Percentiles rank a stretch among this genome's conserved stretches.
These are phyloP conservation scores for Nakazawaea ernobii DNA, from an alignment of 805 yeast species.

Conservation along the genomic window DNA sequence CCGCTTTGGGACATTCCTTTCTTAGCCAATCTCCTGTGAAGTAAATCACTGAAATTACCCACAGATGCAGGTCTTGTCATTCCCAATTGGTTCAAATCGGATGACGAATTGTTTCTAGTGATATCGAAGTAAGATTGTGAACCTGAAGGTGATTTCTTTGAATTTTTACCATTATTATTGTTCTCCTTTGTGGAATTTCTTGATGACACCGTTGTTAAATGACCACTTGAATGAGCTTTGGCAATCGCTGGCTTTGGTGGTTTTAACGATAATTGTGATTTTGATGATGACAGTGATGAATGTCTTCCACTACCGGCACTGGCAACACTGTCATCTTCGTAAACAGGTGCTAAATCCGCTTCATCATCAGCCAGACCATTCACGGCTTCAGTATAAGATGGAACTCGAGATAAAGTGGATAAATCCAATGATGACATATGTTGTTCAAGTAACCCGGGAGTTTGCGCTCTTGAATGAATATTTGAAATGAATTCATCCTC, in stretches of 20 bases:
- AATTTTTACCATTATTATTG: background rate
- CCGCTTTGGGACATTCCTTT: background rate
- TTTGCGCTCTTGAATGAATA: constrained; percentile 4
- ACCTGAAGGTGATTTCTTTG: background rate
- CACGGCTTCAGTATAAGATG: constrained; percentile 79
- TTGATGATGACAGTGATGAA: background rate
- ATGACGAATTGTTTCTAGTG: constrained; percentile 4
- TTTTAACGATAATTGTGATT: background rate
- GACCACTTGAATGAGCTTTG: constrained; percentile 1
- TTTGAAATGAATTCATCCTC: constrained; percentile 9
- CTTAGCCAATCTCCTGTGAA: constrained; percentile 6
- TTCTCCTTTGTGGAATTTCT: background rate
- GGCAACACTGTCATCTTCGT: constrained; percentile 25
- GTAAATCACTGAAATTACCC: constrained; percentile 6
- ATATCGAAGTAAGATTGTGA: constrained; percentile 9
- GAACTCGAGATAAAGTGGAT: constrained; percentile 58
- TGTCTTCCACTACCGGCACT: no score
- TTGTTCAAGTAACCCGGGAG: background rate
- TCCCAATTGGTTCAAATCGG: constrained; percentile 6
- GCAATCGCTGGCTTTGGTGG: constrained; percentile 6
- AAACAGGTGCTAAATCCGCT: constrained; percentile 62
- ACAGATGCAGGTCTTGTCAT: constrained; percentile 8
- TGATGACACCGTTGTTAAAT: background rate
- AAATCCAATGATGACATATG: constrained; percentile 27
- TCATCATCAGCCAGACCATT: constrained; percentile 40